A percentile compares a stretch with the other conserved stretches of the same genome.
phyloP scores from a whole-genome alignment of 345 rosid species.

The Populus simonii region DNA sequence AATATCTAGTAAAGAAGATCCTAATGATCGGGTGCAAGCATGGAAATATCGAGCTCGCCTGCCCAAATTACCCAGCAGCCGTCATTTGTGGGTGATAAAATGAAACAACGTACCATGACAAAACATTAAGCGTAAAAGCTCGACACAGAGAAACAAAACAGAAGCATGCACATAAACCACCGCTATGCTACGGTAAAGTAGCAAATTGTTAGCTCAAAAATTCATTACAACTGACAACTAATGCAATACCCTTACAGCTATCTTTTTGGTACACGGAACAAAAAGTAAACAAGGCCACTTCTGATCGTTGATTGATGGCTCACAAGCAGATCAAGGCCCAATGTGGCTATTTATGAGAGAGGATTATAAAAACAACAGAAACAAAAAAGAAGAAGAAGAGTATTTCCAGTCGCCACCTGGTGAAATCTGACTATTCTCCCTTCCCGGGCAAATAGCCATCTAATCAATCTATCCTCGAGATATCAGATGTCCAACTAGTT shows the following conservation, averaged over 20 bases:
- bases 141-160: background rate
- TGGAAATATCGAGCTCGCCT: too few relatives aligned
- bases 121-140: background rate
- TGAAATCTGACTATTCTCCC: background rate
- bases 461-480: background rate
- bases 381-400: background rate
- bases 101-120: background rate
- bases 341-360: background rate
- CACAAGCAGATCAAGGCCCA: background rate
- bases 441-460: background rate
- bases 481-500: conserved; percentile 2
- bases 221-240: conserved; percentile 16
- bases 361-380: background rate
- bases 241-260: background rate
- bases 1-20: too few relatives aligned
- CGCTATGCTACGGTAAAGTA: background rate
- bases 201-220: conserved; percentile 4
- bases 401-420: background rate
- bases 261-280: conserved; percentile 12
- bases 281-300: conserved; percentile 6
- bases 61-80: too few relatives aligned
- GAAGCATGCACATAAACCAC: background rate
- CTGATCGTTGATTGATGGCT: conserved; percentile 1
- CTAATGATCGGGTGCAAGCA: too few relatives aligned
- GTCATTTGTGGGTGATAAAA: too few relatives aligned